phyloP scores from a whole-genome alignment of 805 yeast species.

The Teunomyces funiuensis region DNA sequence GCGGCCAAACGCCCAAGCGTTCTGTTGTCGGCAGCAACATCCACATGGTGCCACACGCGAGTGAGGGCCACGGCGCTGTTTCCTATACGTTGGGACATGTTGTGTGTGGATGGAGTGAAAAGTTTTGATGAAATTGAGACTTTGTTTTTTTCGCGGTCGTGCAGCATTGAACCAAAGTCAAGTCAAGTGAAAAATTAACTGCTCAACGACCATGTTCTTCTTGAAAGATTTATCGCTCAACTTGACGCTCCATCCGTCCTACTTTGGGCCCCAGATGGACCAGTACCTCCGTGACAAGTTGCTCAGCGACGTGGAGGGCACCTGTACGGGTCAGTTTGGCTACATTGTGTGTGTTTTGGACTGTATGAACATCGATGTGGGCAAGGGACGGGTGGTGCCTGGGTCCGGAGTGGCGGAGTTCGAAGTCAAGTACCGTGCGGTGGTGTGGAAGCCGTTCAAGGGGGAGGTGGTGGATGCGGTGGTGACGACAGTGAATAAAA shows the following conservation, averaged over 20 bases:
- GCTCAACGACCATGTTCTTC: constrained; percentile 34
- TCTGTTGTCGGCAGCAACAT: constrained; percentile 78
- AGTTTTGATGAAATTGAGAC: constrained; percentile 1
- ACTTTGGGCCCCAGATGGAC: constrained; percentile 97
- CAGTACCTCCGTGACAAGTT: constrained; percentile 86
- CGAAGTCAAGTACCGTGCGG: constrained; percentile 92
- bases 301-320: constrained; percentile 95
- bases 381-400: constrained; percentile 88
- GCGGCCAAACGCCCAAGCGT: constrained; percentile 92
- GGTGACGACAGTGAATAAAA: constrained; percentile 87
- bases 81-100: constrained; percentile 50
- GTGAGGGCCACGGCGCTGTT: constrained; percentile 73
- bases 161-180: background rate
- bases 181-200: background rate
- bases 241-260: constrained; percentile 94
- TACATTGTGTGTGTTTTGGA: constrained; percentile 95
- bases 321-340: constrained; percentile 98
- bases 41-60: constrained; percentile 94
- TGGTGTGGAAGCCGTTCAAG: constrained; percentile 97
- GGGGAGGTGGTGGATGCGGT: constrained; percentile 98
- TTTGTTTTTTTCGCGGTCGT: background rate
- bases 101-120: background rate
- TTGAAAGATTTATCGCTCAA: constrained; percentile 86
- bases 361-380: constrained; percentile 91
- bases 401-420: constrained; percentile 94